Evolutionary conservation across 169 alveolate genomes (phyloP).

Genomic region (Eimeria necatrix): DNA sequence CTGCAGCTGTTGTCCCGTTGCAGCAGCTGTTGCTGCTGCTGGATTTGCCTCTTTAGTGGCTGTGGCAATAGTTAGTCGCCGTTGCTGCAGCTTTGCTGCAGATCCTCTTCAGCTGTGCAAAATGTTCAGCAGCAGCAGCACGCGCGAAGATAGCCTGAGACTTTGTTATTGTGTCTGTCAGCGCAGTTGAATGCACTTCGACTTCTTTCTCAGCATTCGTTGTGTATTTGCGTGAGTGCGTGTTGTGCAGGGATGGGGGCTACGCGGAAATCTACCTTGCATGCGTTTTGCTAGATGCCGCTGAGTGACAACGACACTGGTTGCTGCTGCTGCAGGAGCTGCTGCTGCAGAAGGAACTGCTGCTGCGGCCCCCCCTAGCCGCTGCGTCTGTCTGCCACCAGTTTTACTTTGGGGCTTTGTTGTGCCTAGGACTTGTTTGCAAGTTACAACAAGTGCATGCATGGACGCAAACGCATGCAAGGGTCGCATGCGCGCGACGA

Average conservation of each 20-base stretch:
- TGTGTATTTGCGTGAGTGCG: neutral
- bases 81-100: neutral
- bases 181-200: neutral
- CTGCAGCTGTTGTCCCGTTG: neutral
- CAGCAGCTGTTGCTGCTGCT: neutral
- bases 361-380: no score
- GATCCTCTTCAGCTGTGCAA: neutral
- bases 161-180: neutral
- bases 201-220: neutral
- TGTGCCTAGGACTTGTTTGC: no score
- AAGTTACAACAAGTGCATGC: no score
- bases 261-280: constrained; percentile 31
- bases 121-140: neutral
- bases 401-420: no score
- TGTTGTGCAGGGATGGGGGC: neutral
- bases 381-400: no score
- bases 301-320: neutral
- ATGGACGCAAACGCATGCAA: no score
- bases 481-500: no score
- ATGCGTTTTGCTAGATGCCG: constrained; percentile 4
- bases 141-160: neutral
- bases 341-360: no score
- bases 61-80: neutral
- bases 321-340: no score
- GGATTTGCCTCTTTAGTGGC: neutral